Conservation (phyloP, 2,329 filamentous ascomycete species). For the Neonectria sp. region DNA sequence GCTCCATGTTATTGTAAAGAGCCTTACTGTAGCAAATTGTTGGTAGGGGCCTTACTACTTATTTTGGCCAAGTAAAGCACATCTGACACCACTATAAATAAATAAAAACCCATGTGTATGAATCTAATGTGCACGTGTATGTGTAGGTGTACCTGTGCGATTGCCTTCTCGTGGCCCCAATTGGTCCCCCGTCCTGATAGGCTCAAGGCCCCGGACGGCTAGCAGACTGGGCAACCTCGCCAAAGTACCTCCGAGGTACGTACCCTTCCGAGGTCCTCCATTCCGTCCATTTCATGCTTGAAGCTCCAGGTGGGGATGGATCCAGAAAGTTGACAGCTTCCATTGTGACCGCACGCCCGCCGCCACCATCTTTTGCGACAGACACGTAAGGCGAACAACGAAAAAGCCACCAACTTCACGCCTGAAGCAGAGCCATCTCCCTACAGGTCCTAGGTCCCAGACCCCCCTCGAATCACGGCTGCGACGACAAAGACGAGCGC, state of each 20-base stretch:
- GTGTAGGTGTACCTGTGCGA: too few relatives aligned
- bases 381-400: slow-evolving; percentile 17
- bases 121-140: too few relatives aligned
- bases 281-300: not conserved
- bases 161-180: slow-evolving; percentile 16
- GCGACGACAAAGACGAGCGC: not conserved
- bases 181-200: slow-evolving; percentile 6
- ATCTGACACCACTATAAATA: too few relatives aligned
- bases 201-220: slow-evolving; percentile 8
- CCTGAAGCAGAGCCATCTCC: too few relatives aligned
- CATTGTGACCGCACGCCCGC: slow-evolving; percentile 34
- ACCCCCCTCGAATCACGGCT: not conserved
- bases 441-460: not conserved
- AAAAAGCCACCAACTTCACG: not conserved
- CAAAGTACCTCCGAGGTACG: slow-evolving; percentile 18
- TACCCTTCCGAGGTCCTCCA: slow-evolving; percentile 9
- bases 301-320: slow-evolving; percentile 38
- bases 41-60: too few relatives aligned
- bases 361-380: slow-evolving; percentile 34
- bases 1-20: too few relatives aligned
- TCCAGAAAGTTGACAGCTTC: slow-evolving; percentile 43
- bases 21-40: too few relatives aligned
- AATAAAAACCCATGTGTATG: too few relatives aligned
- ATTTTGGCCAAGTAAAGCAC: too few relatives aligned
- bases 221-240: not conserved